Evolutionary conservation across 2,329 filamentous ascomycete species (phyloP), one percentile per base, ranked within the genome.

Genomic region (Paecilomyces niveus): DNA sequence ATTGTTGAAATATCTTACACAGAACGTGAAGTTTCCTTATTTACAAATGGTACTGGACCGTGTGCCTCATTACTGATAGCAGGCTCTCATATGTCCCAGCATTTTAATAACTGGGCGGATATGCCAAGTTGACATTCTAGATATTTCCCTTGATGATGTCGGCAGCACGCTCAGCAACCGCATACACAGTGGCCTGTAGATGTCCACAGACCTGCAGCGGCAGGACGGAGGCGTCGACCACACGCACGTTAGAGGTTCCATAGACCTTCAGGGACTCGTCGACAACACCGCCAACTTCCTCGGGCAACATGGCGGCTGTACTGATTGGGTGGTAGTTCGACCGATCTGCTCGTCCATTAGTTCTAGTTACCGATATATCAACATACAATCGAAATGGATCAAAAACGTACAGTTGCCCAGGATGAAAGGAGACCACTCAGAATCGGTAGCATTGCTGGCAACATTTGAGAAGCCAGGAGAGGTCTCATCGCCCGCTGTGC

Each of bases 271-370:
- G 50, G 3, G 61, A 65, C 2, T 64, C 58, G 54, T 72, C 63
- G 1, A 74, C 70, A 11, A 76, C 74, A 13, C 73, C 70, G 26
- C 70, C 70, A 21, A 65, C 45, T 5, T 68, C 64, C 45, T 66
- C 64, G 7, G 70, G 70, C 56, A 72, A 55, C 69, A 74, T 74
- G 5, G 70, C 65, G 29, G 65, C 61, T 1, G 70, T 72, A 33
- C 68, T 67, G 18, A 68, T 63, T 2, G 65, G 62, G 57, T 74
- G 71, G 58, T 64, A 71, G 53, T 70, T 67, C 1, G 70, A 66
- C 10, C 64, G 62, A 54, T 65, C 65, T 67, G n/a, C n/a, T 18
- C 13, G 32, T 50, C 9, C 18, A 62, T 31, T 15, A 32, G 54
- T 53, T 54, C 26, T 54, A 21, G 22, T 53, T 57, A 26, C 22